These are phyloP conservation scores for Globisporangium ultimum DNA, from an alignment of 352 stramenopile species.

Conservation along the genomic window DNA sequence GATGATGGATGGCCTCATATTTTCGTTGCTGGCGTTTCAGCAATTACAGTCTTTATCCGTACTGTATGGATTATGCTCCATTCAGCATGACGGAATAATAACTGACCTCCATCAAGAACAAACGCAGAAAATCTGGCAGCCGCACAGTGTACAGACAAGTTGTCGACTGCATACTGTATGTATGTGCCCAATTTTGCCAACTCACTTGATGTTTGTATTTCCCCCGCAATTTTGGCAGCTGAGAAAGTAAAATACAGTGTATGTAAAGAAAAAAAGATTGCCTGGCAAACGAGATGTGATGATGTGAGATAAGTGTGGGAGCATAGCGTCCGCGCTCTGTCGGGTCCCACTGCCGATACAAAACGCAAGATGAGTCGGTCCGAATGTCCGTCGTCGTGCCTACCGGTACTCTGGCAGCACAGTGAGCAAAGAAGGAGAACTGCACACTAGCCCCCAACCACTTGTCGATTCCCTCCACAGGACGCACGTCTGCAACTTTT, in stretches of 20 bases:
- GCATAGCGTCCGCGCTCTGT: background rate
- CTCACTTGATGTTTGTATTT: too few species aligned
- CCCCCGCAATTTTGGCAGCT: too few species aligned
- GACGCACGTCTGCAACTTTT: background rate
- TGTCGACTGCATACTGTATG: too few species aligned
- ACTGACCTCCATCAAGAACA: background rate
- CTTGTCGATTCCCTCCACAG: background rate
- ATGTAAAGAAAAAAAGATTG: too few species aligned
- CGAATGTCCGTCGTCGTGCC: background rate
- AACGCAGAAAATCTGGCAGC: background rate
- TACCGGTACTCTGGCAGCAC: background rate
- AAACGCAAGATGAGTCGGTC: background rate
- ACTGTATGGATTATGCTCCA: background rate
- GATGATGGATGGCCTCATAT: background rate
- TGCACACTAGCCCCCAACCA: background rate
- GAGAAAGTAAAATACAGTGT: too few species aligned
- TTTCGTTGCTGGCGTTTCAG: background rate
- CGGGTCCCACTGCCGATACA: background rate
- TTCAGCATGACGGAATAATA: background rate
- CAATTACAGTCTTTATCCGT: too few species aligned
- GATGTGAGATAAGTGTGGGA: background rate
- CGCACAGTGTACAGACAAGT: too few species aligned
- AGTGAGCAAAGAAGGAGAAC: background rate
- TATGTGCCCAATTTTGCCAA: too few species aligned
- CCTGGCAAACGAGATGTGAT: background rate